Evolutionary conservation across 2,329 filamentous ascomycete species (phyloP).

Genomic region (Talaromyces sp.): DNA sequence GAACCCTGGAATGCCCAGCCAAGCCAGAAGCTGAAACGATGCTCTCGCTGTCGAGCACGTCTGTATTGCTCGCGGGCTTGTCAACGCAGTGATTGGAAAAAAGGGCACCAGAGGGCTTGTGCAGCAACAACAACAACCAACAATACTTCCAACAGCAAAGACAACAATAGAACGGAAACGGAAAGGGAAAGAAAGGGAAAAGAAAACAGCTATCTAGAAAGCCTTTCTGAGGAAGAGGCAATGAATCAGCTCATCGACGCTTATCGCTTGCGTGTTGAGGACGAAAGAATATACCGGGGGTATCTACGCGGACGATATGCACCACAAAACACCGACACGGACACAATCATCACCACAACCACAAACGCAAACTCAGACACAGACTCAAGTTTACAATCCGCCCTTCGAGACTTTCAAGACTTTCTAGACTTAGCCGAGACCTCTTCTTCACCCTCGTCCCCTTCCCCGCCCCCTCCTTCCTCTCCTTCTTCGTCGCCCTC

Average conservation of each 20-base stretch:
- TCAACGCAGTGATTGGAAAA: conserved; percentile 23
- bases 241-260: conserved; percentile 23
- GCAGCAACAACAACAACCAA: conserved; percentile 8
- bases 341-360: not conserved
- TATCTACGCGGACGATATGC: conserved; percentile 19
- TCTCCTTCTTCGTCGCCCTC: not conserved
- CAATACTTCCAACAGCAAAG: conserved; percentile 1
- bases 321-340: conserved; percentile 1
- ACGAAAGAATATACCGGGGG: conserved; percentile 15
- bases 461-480: not conserved
- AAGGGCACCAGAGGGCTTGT: conserved; percentile 21
- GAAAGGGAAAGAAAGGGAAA: not conserved
- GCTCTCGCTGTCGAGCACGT: conserved; percentile 43
- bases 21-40: conserved; percentile 23
- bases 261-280: conserved; percentile 26
- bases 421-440: conserved; percentile 25
- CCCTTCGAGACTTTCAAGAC: conserved; percentile 22
- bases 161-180: not conserved
- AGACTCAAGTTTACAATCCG: not conserved
- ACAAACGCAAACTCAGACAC: not conserved
- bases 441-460: conserved; percentile 1
- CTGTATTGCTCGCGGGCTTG: conserved; percentile 47
- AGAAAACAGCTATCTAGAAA: conserved; percentile 17
- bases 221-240: conserved; percentile 18
- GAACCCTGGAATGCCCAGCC: conserved; percentile 4